Evolutionary conservation across 2,329 filamentous ascomycete genomes (phyloP).

Genomic region (Nectriaceae sp.): DNA sequence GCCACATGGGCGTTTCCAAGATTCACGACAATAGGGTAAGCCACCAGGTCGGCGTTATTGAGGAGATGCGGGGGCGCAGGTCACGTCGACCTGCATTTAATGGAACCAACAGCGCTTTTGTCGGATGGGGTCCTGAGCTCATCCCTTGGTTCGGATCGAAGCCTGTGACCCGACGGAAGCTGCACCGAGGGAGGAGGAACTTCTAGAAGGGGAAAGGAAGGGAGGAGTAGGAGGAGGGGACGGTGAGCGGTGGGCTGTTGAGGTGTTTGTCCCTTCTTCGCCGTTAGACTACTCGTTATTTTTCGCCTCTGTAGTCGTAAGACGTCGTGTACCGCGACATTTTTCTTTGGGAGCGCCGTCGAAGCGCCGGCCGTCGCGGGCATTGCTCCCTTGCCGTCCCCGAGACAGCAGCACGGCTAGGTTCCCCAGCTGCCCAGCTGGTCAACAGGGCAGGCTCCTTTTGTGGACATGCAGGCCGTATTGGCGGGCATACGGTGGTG

Average conservation of each 20-base stretch:
- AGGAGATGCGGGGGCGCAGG: slow-evolving; percentile 8
- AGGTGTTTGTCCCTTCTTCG: slow-evolving; percentile 10
- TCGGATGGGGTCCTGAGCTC: neutral
- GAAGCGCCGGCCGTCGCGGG: too few relatives aligned
- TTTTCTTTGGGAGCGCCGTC: too few relatives aligned
- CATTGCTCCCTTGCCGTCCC: slow-evolving; percentile 16
- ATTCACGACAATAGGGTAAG: slow-evolving; percentile 13
- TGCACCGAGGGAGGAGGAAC: neutral
- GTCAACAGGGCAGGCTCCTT: slow-evolving; percentile 13
- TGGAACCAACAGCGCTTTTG: slow-evolving; percentile 8
- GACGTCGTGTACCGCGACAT: too few relatives aligned
- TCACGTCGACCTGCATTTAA: neutral
- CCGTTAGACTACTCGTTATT: slow-evolving; percentile 10
- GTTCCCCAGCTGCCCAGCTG: slow-evolving; percentile 19
- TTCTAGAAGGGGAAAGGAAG: neutral
- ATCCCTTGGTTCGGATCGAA: neutral
- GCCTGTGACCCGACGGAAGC: neutral
- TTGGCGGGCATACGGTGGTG: slow-evolving; percentile 6
- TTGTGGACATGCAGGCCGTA: slow-evolving; percentile 14
- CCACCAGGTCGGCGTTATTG: slow-evolving; percentile 9
- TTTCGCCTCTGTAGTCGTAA: slow-evolving; percentile 20
- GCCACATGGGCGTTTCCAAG: slow-evolving; percentile 5
- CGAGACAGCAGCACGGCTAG: slow-evolving; percentile 18
- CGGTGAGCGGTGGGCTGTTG: slow-evolving; percentile 11
- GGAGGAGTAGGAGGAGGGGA: too few relatives aligned